Evolutionary conservation across 306 rosid genomes (phyloP).

Genomic region (Vigna hirtella): DNA sequence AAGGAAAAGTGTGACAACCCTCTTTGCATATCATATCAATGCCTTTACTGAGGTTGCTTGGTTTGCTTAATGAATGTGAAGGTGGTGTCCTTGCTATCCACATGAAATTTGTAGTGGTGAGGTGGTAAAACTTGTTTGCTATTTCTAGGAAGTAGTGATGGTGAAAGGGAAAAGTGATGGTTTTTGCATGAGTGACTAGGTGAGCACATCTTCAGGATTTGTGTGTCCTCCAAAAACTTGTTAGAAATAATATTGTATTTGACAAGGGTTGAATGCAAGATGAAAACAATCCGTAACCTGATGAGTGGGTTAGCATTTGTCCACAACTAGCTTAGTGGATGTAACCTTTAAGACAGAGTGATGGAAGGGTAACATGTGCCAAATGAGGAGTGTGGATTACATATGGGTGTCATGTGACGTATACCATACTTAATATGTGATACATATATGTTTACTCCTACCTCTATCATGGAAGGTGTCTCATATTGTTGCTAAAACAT

Average conservation of each 20-base stretch:
- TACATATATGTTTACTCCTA: constrained; percentile 23
- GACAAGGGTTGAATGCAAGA: constrained; percentile 9
- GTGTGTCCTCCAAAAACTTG: constrained; percentile 45
- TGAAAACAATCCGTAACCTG: constrained; percentile 29
- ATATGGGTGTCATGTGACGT: constrained; percentile 42
- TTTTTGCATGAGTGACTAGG: constrained; percentile 36
- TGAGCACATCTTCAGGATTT: constrained; percentile 42
- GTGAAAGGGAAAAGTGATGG: constrained; percentile 43
- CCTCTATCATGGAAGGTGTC: constrained; percentile 21
- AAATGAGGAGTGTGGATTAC: constrained; percentile 40
- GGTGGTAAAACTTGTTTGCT: constrained; percentile 37
- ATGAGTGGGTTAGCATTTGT: constrained; percentile 53
- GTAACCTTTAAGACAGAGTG: constrained; percentile 41
- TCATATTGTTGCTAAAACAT: constrained; percentile 39
- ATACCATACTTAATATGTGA: constrained; percentile 36
- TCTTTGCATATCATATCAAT: constrained; percentile 39
- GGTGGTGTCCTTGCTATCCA: constrained; percentile 17
- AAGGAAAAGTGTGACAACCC: constrained; percentile 31
- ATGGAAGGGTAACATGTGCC: constrained; percentile 46
- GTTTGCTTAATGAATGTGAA: constrained; percentile 19
- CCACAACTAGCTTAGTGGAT: constrained; percentile 48
- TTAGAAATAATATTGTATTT: constrained; percentile 40
- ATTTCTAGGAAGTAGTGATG: constrained; percentile 46
- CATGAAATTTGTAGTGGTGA: constrained; percentile 37
- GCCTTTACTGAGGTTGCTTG: constrained; percentile 32